Percentiles rank a stretch among this genome's conserved stretches.
Evolutionary conservation across 2,329 filamentous ascomycete genomes (phyloP).

Genomic region (Phialemonium atrogriseum): DNA sequence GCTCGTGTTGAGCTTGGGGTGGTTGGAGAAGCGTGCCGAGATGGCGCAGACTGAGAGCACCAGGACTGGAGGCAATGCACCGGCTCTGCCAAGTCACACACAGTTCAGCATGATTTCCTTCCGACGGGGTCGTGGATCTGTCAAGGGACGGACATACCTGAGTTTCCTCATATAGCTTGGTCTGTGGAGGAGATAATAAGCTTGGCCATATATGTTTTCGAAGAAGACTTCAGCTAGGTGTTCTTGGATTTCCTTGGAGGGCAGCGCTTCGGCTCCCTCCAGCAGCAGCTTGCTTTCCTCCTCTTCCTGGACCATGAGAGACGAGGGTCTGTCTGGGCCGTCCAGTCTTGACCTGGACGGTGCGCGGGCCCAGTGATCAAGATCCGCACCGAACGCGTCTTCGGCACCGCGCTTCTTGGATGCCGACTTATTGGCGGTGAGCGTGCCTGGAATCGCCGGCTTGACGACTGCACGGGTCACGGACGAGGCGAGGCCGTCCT

Average conservation of each 20-base stretch:
- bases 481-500: slow-evolving; percentile 51
- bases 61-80: slow-evolving; percentile 78
- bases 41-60: slow-evolving; percentile 92
- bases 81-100: slow-evolving; percentile 41
- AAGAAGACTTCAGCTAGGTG: slow-evolving; percentile 94
- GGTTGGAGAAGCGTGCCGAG: slow-evolving; percentile 88
- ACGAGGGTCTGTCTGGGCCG: slow-evolving; percentile 40
- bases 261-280: slow-evolving; percentile 77
- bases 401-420: slow-evolving; percentile 76
- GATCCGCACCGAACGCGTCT: slow-evolving; percentile 75
- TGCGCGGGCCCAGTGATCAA: slow-evolving; percentile 71
- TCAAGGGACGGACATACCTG: slow-evolving; percentile 38
- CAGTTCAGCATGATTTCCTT: slow-evolving; percentile 13
- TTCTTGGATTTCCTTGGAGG: slow-evolving; percentile 80
- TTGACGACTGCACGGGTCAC: slow-evolving; percentile 80
- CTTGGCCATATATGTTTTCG: slow-evolving; percentile 90
- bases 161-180: slow-evolving; percentile 92
- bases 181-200: slow-evolving; percentile 90
- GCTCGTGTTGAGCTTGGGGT: slow-evolving; percentile 67
- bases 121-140: not conserved
- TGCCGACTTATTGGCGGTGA: slow-evolving; percentile 39
- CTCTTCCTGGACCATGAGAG: slow-evolving; percentile 50
- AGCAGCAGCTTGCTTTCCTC: slow-evolving; percentile 71
- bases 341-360: slow-evolving; percentile 41
- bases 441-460: slow-evolving; percentile 56